phyloP scores from a whole-genome alignment of 2,329 filamentous ascomycete genomes.

The Talaromyces sp. region DNA sequence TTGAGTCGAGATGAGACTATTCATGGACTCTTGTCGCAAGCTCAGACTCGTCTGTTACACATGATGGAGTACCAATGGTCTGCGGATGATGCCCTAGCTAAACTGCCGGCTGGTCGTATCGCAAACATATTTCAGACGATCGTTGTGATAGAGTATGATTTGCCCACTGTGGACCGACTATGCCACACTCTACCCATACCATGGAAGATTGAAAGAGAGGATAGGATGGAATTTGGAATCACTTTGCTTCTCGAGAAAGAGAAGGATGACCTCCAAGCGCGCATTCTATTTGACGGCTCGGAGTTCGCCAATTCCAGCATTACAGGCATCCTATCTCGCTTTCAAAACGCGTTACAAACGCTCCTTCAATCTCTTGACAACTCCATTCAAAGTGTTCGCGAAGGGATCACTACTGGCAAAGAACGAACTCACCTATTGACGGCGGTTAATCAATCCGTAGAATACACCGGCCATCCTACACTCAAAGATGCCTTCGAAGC shows the following conservation, averaged over 20 bases:
- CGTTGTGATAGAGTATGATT: neutral
- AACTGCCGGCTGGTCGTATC: too few relatives aligned
- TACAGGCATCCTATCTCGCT: neutral
- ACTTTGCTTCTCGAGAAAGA: neutral
- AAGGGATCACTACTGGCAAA: too few relatives aligned
- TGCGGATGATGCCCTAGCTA: neutral
- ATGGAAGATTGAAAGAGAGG: too few relatives aligned
- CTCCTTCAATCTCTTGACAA: neutral
- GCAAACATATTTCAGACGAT: neutral
- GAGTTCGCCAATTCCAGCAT: too few relatives aligned
- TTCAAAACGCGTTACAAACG: neutral
- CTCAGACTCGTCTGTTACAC: too few relatives aligned
- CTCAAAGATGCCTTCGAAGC: slow-evolving; percentile 2
- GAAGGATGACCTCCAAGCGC: too few relatives aligned
- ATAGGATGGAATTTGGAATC: neutral
- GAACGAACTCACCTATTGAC: too few relatives aligned
- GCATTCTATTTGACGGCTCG: too few relatives aligned
- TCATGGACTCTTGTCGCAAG: neutral
- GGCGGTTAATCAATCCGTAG: neutral
- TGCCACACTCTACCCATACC: too few relatives aligned
- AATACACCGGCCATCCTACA: neutral
- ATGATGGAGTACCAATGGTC: slow-evolving; percentile 4
- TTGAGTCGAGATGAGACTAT: neutral
- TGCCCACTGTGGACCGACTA: neutral
- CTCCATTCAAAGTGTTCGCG: too few relatives aligned